Conservation (phyloP, 2,329 filamentous ascomycete genomes). For the Emergomyces orientalis region DNA sequence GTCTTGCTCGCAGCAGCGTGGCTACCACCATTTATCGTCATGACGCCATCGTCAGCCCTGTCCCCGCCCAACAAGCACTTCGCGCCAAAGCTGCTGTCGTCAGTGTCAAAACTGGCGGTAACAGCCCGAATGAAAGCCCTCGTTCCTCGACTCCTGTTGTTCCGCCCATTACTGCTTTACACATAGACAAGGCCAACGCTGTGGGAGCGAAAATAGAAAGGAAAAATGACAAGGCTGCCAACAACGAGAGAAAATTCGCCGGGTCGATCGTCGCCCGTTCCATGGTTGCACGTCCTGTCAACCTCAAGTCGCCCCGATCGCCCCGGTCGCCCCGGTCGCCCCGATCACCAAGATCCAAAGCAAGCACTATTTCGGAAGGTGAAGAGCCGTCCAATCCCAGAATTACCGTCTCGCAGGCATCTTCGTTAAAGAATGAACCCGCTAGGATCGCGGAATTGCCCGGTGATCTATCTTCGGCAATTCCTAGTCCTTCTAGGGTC, state of each 20-base stretch:
- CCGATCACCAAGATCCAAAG: constrained; percentile 27
- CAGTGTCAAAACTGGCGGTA: constrained; percentile 68
- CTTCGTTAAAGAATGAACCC: constrained; percentile 6
- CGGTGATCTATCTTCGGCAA: neutral
- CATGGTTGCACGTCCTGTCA: constrained; percentile 37
- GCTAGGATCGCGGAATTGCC: constrained; percentile 11
- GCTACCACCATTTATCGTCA: constrained; percentile 92
- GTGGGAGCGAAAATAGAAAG: constrained; percentile 18
- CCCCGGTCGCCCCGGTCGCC: constrained; percentile 10
- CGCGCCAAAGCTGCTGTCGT: constrained; percentile 86
- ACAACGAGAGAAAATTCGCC: constrained; percentile 14
- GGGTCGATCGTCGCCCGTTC: constrained; percentile 39
- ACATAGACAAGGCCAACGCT: constrained; percentile 32
- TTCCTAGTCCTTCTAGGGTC: neutral
- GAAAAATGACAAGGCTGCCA: neutral
- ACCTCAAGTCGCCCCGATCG: constrained; percentile 24
- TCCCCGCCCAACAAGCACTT: constrained; percentile 76
- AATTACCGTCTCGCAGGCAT: constrained; percentile 13
- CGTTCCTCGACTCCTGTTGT: constrained; percentile 55
- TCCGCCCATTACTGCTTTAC: constrained; percentile 53
- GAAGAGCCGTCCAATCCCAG: constrained; percentile 14
- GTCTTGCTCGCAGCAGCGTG: constrained; percentile 52
- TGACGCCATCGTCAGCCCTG: constrained; percentile 69
- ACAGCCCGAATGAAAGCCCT: constrained; percentile 41
- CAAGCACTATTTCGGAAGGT: constrained; percentile 24